phyloP scores from a whole-genome alignment of 2,329 filamentous ascomycete species.

The Stagonosporopsis vannaccii region DNA sequence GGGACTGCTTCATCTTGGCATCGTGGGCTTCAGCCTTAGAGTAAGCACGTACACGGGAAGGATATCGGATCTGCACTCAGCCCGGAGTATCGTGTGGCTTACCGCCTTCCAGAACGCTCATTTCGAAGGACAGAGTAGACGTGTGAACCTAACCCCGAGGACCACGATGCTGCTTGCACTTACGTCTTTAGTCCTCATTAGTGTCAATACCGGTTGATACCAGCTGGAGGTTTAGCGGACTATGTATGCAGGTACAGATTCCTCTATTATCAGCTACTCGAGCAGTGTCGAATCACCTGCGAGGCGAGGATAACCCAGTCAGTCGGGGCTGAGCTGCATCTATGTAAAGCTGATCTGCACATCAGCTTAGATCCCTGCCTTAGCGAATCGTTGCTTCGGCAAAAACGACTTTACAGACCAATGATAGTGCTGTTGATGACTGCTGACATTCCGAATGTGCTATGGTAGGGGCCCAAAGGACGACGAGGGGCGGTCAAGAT shows the following conservation, averaged over 20 bases:
- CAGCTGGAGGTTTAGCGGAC: background rate
- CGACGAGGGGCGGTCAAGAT: background rate
- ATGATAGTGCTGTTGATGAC: background rate
- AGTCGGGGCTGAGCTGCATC: conserved; percentile 8
- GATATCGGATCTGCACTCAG: background rate
- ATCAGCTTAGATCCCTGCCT: conserved; percentile 7
- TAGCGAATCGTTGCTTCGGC: background rate
- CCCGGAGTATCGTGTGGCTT: conserved; percentile 1
- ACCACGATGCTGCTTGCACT: background rate
- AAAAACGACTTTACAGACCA: background rate
- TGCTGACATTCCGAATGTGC: conserved; percentile 7
- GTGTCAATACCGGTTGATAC: background rate
- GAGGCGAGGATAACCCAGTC: background rate
- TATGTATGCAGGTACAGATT: conserved; percentile 5
- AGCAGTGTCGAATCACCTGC: background rate
- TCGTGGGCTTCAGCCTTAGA: background rate
- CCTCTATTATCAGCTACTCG: background rate
- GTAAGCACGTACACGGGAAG: background rate
- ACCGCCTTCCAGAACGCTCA: background rate
- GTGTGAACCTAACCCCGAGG: background rate
- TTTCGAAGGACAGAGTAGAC: background rate
- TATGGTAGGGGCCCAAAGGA: background rate
- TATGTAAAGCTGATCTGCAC: conserved; percentile 7
- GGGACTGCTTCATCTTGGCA: background rate
- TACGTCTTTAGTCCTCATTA: background rate